Conservation (phyloP, 2,329 filamentous ascomycete species). For the Epichloe elymi region DNA sequence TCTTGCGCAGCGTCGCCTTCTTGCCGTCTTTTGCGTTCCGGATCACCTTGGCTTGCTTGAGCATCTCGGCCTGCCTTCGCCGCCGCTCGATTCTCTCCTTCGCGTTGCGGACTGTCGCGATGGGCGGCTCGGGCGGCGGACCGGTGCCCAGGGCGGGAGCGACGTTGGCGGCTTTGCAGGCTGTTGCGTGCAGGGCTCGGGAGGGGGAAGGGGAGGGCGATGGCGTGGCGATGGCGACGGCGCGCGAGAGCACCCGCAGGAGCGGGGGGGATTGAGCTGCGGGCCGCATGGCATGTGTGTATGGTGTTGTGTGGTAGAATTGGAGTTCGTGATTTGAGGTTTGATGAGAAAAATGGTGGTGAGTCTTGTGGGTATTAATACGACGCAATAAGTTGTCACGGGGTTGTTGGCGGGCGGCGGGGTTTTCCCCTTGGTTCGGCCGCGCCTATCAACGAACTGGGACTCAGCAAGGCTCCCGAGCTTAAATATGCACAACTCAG, state of each 20-base stretch:
- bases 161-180: slow-evolving; percentile 30
- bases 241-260: slow-evolving; percentile 21
- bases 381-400: too few species aligned
- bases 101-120: slow-evolving; percentile 26
- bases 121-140: slow-evolving; percentile 44
- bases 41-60: slow-evolving; percentile 37
- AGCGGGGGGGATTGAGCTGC: slow-evolving; percentile 21
- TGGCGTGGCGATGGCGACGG: neutral
- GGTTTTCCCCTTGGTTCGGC: too few species aligned
- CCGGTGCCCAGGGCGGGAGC: slow-evolving; percentile 41
- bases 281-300: slow-evolving; percentile 33
- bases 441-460: too few species aligned
- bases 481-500: too few species aligned
- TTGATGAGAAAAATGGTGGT: too few species aligned
- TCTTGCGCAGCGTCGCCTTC: slow-evolving; percentile 42
- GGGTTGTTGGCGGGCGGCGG: too few species aligned
- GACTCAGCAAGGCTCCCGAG: too few species aligned
- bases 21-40: slow-evolving; percentile 23
- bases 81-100: slow-evolving; percentile 36
- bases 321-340: too few species aligned
- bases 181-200: slow-evolving; percentile 21
- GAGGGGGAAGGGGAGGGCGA: neutral
- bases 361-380: too few species aligned
- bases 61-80: slow-evolving; percentile 39
- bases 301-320: too few species aligned